phyloP scores from a whole-genome alignment of 2,329 filamentous ascomycete species.

The Colletotrichum cereale region DNA sequence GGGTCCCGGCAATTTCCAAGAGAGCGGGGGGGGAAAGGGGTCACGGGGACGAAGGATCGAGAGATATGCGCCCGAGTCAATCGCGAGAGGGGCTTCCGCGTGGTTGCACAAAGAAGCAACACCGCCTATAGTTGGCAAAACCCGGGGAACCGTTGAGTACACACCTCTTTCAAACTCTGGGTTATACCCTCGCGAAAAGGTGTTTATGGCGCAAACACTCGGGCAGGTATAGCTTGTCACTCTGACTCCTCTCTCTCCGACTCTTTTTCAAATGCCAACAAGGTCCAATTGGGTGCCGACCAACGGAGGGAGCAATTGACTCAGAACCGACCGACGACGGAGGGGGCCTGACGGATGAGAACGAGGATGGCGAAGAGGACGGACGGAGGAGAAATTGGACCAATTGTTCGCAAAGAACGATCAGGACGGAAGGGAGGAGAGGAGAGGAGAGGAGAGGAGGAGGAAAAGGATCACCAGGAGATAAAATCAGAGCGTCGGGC shows the following conservation, averaged over 20 bases:
- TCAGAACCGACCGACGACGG: constrained; percentile 10
- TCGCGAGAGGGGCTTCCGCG: constrained; percentile 18
- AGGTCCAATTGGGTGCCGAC: constrained; percentile 19
- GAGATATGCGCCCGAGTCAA: background rate
- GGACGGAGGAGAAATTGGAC: background rate
- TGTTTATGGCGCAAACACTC: background rate
- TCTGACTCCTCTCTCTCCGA: constrained; percentile 5
- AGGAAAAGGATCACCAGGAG: background rate
- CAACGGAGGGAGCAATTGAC: constrained; percentile 24
- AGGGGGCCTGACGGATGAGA: background rate
- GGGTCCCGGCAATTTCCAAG: too few species aligned
- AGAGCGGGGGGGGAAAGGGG: background rate
- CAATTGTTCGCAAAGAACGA: constrained; percentile 14
- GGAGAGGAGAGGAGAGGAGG: background rate
- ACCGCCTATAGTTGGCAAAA: background rate
- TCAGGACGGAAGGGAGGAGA: constrained; percentile 12
- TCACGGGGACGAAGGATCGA: background rate
- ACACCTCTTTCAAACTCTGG: constrained; percentile 17
- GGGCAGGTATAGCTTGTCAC: constrained; percentile 10
- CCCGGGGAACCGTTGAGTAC: constrained; percentile 3
- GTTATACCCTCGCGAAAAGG: background rate
- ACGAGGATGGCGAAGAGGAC: background rate
- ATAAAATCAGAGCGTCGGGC: background rate
- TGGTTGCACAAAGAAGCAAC: background rate
- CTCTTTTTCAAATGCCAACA: constrained; percentile 1